phyloP scores from a whole-genome alignment of 116 monocot genomes.

The Iris pallida region DNA sequence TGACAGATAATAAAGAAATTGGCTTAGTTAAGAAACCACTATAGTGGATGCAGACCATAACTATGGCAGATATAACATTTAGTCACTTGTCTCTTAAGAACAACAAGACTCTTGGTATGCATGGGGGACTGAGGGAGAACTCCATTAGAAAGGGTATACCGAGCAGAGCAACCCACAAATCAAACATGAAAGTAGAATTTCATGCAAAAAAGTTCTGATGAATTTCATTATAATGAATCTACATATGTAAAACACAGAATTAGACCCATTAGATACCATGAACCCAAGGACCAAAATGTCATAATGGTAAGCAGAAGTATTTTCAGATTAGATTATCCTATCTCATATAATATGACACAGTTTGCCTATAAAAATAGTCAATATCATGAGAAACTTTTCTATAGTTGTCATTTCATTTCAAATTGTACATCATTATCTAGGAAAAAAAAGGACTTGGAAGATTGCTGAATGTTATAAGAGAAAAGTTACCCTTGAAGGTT shows the following conservation, averaged over 20 bases:
- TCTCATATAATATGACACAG: too few relatives aligned
- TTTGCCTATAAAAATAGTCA: too few relatives aligned
- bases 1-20: constrained; percentile 11
- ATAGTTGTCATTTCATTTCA: too few relatives aligned
- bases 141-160: constrained; percentile 92
- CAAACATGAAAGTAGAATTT: constrained; percentile 42
- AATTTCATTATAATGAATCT: neutral
- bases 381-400: too few relatives aligned
- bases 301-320: constrained; percentile 92
- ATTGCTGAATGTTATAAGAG: too few relatives aligned
- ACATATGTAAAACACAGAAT: neutral
- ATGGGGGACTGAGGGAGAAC: constrained; percentile 96
- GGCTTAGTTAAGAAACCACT: neutral
- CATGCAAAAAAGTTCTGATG: neutral
- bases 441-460: too few relatives aligned
- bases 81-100: constrained; percentile 79
- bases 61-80: neutral
- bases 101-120: constrained; percentile 94
- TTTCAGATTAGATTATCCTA: constrained; percentile 87
- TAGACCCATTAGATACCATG: constrained; percentile 42
- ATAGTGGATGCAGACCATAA: neutral
- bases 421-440: too few relatives aligned
- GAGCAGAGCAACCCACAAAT: constrained; percentile 82
- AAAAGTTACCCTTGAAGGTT: too few relatives aligned
- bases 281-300: constrained; percentile 81